Percentiles rank a stretch among this genome's conserved stretches.
phyloP scores from a whole-genome alignment of 371 early-diverging fungal species.

The Mycotypha africana region DNA sequence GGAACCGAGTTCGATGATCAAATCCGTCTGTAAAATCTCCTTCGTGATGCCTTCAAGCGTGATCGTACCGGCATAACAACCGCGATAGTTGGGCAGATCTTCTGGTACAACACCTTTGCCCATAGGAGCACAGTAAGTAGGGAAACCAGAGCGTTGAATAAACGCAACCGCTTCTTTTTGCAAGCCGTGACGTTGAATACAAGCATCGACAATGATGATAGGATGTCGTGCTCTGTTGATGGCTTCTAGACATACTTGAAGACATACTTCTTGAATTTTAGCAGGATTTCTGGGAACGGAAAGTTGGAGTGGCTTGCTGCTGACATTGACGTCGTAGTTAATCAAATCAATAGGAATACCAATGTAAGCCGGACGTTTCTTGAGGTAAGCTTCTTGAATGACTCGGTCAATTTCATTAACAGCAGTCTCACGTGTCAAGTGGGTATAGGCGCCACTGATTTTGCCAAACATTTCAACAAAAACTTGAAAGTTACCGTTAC shows the following conservation, averaged over 20 bases:
- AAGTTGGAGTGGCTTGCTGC: conserved; percentile 16
- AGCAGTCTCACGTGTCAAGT: conserved; percentile 26
- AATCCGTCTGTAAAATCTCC: conserved; percentile 33
- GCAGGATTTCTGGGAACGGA: conserved; percentile 21
- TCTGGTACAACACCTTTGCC: conserved; percentile 43
- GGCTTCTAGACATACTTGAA: conserved; percentile 21
- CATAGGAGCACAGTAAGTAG: conserved; percentile 43
- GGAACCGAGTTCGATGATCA: conserved; percentile 42
- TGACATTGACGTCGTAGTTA: conserved; percentile 21
- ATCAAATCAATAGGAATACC: conserved; percentile 46
- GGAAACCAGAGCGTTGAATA: conserved; percentile 33
- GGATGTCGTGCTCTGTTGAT: conserved; percentile 32
- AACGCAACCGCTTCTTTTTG: conserved; percentile 25
- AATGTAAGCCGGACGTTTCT: conserved; percentile 40
- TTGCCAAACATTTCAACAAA: conserved; percentile 35
- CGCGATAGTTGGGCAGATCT: conserved; percentile 27
- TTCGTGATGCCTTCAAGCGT: conserved; percentile 22
- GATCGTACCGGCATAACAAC: conserved; percentile 36
- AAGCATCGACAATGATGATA: conserved; percentile 44
- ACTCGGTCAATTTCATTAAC: conserved; percentile 40
- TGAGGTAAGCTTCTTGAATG: conserved; percentile 14
- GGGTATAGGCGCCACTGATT: conserved; percentile 37
- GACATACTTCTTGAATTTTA: conserved; percentile 23
- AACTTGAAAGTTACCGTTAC: conserved; percentile 47
- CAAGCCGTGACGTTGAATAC: conserved; percentile 31